Evolutionary conservation across 306 rosid genomes (phyloP).

Genomic region (Pterocarpus santalinus): DNA sequence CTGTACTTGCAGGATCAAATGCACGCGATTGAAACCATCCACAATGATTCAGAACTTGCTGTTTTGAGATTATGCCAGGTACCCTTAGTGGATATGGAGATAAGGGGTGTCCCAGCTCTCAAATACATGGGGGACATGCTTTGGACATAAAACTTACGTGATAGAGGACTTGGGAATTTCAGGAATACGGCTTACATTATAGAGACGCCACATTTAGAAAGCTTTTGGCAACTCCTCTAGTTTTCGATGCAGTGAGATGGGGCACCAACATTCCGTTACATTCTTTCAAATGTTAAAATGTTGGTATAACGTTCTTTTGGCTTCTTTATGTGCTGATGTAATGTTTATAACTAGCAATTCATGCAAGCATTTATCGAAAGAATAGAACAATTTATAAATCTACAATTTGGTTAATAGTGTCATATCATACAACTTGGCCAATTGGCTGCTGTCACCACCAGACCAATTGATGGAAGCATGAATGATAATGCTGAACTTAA

Average conservation of each 20-base stretch:
- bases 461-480: slow-evolving; percentile 39
- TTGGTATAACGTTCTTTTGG: neutral
- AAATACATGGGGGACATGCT: slow-evolving; percentile 73
- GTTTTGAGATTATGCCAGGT: slow-evolving; percentile 70
- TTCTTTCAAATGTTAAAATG: neutral
- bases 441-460: slow-evolving; percentile 33
- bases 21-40: slow-evolving; percentile 77
- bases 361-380: slow-evolving; percentile 37
- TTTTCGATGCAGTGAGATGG: neutral
- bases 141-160: slow-evolving; percentile 62
- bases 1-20: slow-evolving; percentile 68
- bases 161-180: slow-evolving; percentile 12
- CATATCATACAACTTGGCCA: slow-evolving; percentile 37
- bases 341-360: slow-evolving; percentile 33
- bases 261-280: neutral
- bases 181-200: slow-evolving; percentile 11
- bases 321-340: slow-evolving; percentile 18
- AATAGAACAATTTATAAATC: slow-evolving; percentile 37
- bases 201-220: neutral
- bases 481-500: slow-evolving; percentile 42
- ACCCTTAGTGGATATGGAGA: slow-evolving; percentile 85
- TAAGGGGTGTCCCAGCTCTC: slow-evolving; percentile 89
- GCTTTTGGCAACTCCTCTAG: slow-evolving; percentile 13
- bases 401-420: slow-evolving; percentile 19
- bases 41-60: slow-evolving; percentile 64